Base-by-base conservation (phyloP, 169 alveolate genomes). In the Eimeria tenella region DNA sequence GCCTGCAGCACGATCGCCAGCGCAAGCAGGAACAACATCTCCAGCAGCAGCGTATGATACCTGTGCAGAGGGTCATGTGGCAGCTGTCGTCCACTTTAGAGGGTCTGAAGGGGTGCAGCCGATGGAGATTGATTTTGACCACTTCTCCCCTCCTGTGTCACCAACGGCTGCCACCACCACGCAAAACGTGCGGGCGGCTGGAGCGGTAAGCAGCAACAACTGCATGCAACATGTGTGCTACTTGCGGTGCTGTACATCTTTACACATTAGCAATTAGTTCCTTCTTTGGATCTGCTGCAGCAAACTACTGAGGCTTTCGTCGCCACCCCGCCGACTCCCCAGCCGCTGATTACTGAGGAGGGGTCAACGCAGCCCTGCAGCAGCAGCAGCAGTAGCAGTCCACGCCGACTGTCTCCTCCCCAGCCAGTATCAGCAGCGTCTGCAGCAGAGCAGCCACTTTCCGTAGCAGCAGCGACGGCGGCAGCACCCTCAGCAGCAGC, bases 51-150 rank as follows among this genome's bases (percentile, higher is more conserved):
- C 79, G 3, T 21, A 15, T n/a, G 79, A 68, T 17, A 23, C 50
- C 4, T 19, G 49, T 21, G 79, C 13, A 68, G 50, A 31, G 21
- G 79, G 15, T n/a, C 50, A 5, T 19, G 79, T 15, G 79, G 52
- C 79, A 4, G 79, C 31, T 17, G 79, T 68, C 17, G 52, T 68
- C 50, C 79, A 68, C 31, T 68, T n/a, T 19, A 68, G 31, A 17
- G 79, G 79, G 79, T 7, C 79, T 11, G 79, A 68, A 9, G 79
- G 50, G 21, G 49, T 31, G 79, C 79, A 68, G 50, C 79, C 79
- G 15, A 68, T 68, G 79, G 79, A 68, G 79, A 68, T 68, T 68
- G 79, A 68, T 23, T 68, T 68, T 68, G 79, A 68, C 17, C 86
- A 74, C 31, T 74, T 74, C 86, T 74, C 86, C 53, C 86, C 86